phyloP scores from a whole-genome alignment of 1,139 yeast species.

The Lodderomyces beijingensis region DNA sequence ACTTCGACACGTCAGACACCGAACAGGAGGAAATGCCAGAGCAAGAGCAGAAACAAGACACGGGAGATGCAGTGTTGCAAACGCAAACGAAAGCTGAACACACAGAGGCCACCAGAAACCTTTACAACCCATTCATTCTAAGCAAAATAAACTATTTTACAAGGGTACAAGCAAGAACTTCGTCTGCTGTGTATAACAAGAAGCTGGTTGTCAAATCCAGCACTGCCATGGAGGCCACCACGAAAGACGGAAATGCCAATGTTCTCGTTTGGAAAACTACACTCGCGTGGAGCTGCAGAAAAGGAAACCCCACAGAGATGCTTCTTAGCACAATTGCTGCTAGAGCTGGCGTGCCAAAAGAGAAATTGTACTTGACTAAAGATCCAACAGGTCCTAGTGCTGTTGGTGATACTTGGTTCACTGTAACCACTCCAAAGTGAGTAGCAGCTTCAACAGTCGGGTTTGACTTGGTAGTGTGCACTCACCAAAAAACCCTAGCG shows the following conservation, averaged over 20 bases:
- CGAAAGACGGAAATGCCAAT: too few species aligned
- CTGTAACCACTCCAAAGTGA: slow-evolving; percentile 2
- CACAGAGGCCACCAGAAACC: too few species aligned
- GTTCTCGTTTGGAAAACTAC: slow-evolving; percentile 7
- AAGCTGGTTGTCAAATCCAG: too few species aligned
- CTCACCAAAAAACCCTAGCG: too few species aligned
- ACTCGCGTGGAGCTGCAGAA: slow-evolving; percentile 8
- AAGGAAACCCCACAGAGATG: slow-evolving; percentile 9
- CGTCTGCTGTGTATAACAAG: too few species aligned
- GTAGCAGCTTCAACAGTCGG: background rate
- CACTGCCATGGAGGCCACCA: too few species aligned
- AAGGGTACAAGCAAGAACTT: slow-evolving; percentile 6
- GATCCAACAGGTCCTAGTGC: too few species aligned
- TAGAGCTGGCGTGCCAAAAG: too few species aligned
- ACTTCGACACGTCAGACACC: slow-evolving; percentile 3
- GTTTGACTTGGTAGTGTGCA: too few species aligned
- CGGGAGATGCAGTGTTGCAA: background rate
- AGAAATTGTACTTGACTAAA: too few species aligned
- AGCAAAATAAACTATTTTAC: slow-evolving; percentile 12
- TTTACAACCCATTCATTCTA: slow-evolving; percentile 11
- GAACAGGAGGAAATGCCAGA: background rate
- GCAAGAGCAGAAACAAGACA: slow-evolving; percentile 1
- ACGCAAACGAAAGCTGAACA: too few species aligned
- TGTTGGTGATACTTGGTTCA: slow-evolving; percentile 2
- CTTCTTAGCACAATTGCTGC: background rate